These are phyloP conservation scores for Pichia nanzhaoensis DNA, from an alignment of 805 yeast species.

Conservation along the genomic window DNA sequence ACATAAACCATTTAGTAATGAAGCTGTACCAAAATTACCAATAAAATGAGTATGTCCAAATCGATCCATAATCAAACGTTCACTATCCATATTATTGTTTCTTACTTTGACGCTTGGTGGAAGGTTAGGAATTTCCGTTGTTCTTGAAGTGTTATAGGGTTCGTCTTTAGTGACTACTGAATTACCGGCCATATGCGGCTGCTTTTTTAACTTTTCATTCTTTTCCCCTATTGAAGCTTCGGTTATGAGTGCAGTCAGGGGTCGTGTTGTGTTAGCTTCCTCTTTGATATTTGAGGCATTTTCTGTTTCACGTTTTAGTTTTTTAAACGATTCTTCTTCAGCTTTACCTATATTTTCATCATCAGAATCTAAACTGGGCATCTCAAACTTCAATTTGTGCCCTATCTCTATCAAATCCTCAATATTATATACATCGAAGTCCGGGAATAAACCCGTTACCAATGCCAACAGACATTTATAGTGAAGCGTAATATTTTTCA, in stretches of 20 bases:
- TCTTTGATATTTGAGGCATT: neutral
- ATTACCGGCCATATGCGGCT: too few species aligned
- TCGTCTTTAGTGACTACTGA: too few species aligned
- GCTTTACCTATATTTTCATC: conserved; percentile 11
- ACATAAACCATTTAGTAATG: conserved; percentile 37
- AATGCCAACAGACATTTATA: conserved; percentile 35
- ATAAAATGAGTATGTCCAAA: conserved; percentile 43
- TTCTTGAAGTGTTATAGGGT: too few species aligned
- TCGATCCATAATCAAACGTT: conserved; percentile 36
- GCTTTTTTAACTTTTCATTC: neutral
- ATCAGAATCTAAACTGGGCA: conserved; percentile 27
- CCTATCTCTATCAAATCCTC: conserved; percentile 37
- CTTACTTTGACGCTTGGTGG: conserved; percentile 21
- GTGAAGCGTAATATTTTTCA: conserved; percentile 38
- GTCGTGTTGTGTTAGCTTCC: neutral
- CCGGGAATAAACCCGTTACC: conserved; percentile 38
- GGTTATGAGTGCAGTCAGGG: too few species aligned
- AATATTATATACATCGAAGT: conserved; percentile 37
- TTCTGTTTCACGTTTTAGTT: conserved; percentile 1
- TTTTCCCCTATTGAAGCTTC: neutral
- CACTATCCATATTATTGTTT: conserved; percentile 23
- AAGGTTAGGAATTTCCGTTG: conserved; percentile 11
- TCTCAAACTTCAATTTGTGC: conserved; percentile 26
- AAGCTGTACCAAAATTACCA: conserved; percentile 41
- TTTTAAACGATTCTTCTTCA: conserved; percentile 6